phyloP scores from a whole-genome alignment of 805 yeast genomes.

The Lachancea cidri region DNA sequence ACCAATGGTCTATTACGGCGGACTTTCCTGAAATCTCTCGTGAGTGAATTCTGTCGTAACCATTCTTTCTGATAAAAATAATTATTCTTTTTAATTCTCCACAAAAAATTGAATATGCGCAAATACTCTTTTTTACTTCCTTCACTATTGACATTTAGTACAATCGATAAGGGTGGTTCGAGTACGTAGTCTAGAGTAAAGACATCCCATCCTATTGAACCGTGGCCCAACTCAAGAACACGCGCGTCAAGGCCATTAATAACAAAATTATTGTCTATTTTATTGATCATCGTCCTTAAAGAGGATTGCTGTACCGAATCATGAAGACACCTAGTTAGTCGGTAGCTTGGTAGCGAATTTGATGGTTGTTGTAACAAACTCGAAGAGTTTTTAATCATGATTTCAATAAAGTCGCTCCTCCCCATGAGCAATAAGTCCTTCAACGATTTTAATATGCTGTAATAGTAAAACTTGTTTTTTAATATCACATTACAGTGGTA shows the following conservation, averaged over 20 bases:
- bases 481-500: constrained; percentile 47
- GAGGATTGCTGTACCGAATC: constrained; percentile 59
- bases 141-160: constrained; percentile 46
- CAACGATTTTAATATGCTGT: constrained; percentile 53
- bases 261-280: constrained; percentile 35
- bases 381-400: constrained; percentile 52
- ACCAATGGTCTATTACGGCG: constrained; percentile 22
- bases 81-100: constrained; percentile 67
- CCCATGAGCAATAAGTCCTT: constrained; percentile 66
- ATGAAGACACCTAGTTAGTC: constrained; percentile 57
- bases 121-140: constrained; percentile 56
- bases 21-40: constrained; percentile 25
- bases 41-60: constrained; percentile 36
- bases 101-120: constrained; percentile 76
- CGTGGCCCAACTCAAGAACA: constrained; percentile 65
- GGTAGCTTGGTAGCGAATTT: constrained; percentile 55
- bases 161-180: constrained; percentile 46
- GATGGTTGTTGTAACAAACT: constrained; percentile 57
- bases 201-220: constrained; percentile 84
- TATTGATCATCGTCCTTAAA: constrained; percentile 35
- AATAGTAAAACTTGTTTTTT: constrained; percentile 43
- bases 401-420: constrained; percentile 76
- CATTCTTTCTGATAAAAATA: constrained; percentile 46
- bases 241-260: constrained; percentile 72
- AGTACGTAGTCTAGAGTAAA: constrained; percentile 77